These are phyloP conservation scores for Penicillium sp. DNA, from an alignment of 2,329 filamentous ascomycete species.

Conservation along the genomic window DNA sequence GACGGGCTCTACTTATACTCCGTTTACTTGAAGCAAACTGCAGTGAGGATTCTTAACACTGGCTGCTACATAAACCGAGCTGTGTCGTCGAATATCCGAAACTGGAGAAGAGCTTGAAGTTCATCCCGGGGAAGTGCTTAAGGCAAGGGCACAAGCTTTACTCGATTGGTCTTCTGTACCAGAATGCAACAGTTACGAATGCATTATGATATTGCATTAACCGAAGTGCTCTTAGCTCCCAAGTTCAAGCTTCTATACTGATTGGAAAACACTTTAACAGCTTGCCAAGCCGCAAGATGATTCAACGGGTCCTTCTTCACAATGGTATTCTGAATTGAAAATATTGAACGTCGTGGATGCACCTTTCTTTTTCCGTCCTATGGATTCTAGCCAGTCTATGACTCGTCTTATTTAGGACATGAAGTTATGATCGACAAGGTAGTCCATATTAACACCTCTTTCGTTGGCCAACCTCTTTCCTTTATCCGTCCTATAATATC, in stretches of 20 bases:
- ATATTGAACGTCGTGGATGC: conserved; percentile 24
- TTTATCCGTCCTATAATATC: conserved; percentile 18
- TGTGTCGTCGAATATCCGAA: too few species aligned
- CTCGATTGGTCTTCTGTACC: background rate
- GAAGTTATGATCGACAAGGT: conserved; percentile 22
- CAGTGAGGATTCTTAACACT: background rate
- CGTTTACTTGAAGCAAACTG: background rate
- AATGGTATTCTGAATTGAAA: conserved; percentile 23
- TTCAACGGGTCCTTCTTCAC: conserved; percentile 21
- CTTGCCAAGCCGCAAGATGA: conserved; percentile 16
- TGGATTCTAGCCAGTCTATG: conserved; percentile 11
- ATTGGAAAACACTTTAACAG: conserved; percentile 20
- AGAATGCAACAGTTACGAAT: background rate
- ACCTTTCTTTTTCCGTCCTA: conserved; percentile 20
- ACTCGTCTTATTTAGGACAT: conserved; percentile 9
- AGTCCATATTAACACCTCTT: conserved; percentile 19
- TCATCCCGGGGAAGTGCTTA: background rate
- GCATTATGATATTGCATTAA: background rate
- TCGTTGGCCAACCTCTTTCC: conserved; percentile 17
- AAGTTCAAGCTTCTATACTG: conserved; percentile 18
- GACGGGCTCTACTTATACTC: background rate
- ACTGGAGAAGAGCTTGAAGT: too few species aligned
- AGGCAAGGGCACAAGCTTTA: background rate
- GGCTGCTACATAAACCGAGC: background rate
- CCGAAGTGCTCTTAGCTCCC: background rate